Evolutionary conservation across 768 basidiomycete species (phyloP).

Genomic region (Lentinus tigrinus): DNA sequence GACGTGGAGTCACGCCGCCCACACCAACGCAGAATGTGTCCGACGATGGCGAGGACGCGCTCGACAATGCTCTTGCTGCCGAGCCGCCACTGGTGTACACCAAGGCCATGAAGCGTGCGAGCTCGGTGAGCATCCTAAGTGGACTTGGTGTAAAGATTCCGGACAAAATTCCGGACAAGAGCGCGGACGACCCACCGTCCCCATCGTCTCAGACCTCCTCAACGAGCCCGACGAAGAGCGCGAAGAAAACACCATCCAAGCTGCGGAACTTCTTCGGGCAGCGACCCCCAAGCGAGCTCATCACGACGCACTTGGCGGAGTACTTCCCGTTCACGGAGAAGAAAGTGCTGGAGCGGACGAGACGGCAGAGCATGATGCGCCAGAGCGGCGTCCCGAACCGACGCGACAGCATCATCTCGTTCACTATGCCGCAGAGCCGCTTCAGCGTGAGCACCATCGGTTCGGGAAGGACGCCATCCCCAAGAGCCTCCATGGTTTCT

Average conservation of each 20-base stretch:
- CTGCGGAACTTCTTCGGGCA: slow-evolving; percentile 97
- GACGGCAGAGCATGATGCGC: slow-evolving; percentile 85
- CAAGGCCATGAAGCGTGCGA: slow-evolving; percentile 82
- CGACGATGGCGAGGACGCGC: slow-evolving; percentile 37
- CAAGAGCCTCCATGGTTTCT: slow-evolving; percentile 27
- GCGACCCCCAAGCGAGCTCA: slow-evolving; percentile 95
- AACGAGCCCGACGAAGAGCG: slow-evolving; percentile 34
- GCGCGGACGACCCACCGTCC: slow-evolving; percentile 49
- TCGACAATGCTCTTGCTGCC: slow-evolving; percentile 15
- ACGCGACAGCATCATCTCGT: slow-evolving; percentile 45
- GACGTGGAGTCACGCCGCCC: slow-evolving; percentile 39
- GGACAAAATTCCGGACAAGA: slow-evolving; percentile 69
- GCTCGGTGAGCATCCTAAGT: slow-evolving; percentile 91
- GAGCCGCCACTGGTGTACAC: slow-evolving; percentile 19
- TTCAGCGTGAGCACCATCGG: slow-evolving; percentile 62
- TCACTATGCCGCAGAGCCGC: slow-evolving; percentile 49
- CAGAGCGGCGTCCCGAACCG: slow-evolving; percentile 50
- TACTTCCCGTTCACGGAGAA: slow-evolving; percentile 95
- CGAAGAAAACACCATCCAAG: slow-evolving; percentile 48
- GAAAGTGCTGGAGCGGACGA: slow-evolving; percentile 85
- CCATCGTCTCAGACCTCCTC: slow-evolving; percentile 26
- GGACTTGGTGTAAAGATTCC: slow-evolving; percentile 87
- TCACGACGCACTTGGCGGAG: slow-evolving; percentile 89
- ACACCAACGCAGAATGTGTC: slow-evolving; percentile 43
- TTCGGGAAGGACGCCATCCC: slow-evolving; percentile 37